Evolutionary conservation across 2,329 filamentous ascomycete genomes (phyloP).

Genomic region (Colletotrichum cordylinicola): DNA sequence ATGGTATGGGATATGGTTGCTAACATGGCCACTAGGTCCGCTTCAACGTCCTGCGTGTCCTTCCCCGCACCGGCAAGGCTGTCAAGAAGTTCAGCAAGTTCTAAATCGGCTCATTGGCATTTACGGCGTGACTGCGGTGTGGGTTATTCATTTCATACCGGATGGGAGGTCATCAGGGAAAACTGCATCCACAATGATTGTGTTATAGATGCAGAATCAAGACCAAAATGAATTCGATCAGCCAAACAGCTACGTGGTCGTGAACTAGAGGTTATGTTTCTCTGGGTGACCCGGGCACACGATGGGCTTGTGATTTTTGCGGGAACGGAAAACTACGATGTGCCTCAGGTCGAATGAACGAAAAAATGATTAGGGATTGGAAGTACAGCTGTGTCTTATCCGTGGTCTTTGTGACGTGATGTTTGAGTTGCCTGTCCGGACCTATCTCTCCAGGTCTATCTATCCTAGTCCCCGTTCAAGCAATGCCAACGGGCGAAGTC

Average conservation of each 20-base stretch:
- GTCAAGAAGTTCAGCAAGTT: slow-evolving; percentile 99
- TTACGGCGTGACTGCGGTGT: slow-evolving; percentile 56
- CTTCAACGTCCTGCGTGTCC: slow-evolving; percentile 99
- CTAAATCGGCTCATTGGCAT: slow-evolving; percentile 70
- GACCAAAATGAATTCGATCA: slow-evolving; percentile 28
- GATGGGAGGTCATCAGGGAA: slow-evolving; percentile 27
- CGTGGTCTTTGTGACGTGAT: neutral
- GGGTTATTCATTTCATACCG: slow-evolving; percentile 41
- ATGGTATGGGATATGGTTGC: neutral
- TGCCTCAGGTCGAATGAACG: slow-evolving; percentile 22
- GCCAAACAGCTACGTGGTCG: slow-evolving; percentile 42
- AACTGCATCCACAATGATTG: slow-evolving; percentile 39
- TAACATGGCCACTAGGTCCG: slow-evolving; percentile 69
- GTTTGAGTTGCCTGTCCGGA: neutral
- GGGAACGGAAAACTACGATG: slow-evolving; percentile 23
- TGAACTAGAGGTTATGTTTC: slow-evolving; percentile 26
- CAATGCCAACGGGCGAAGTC: neutral
- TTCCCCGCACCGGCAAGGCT: slow-evolving; percentile 94
- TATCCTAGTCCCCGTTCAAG: neutral
- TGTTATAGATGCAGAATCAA: slow-evolving; percentile 47
- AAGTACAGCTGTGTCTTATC: neutral
- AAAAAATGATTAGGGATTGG: slow-evolving; percentile 21
- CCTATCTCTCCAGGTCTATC: no score
- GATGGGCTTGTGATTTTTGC: slow-evolving; percentile 23
- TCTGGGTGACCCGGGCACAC: slow-evolving; percentile 20